A percentile compares a stretch with the other conserved stretches of the same genome.
Conservation (phyloP, 208 protist species). For the Trypanosoma cruzi region DNA sequence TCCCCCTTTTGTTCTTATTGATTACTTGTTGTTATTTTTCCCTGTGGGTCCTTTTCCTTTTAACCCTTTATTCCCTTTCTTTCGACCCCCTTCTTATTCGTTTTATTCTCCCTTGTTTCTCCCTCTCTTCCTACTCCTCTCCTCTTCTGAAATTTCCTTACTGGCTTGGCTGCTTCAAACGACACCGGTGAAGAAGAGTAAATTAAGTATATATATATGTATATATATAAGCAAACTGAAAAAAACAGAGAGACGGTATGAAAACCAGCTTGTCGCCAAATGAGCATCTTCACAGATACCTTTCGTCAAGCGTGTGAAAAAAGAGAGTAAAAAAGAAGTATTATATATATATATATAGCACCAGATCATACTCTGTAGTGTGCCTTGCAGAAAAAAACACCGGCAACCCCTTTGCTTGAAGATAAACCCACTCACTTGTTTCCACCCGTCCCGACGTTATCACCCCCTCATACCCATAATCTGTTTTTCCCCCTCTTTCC, state of each 20-base stretch:
- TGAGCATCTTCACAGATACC: no score
- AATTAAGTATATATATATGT: no score
- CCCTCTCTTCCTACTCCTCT: neutral
- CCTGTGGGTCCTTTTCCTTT: neutral
- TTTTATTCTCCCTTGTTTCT: constrained; percentile 1
- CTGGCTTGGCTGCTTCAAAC: neutral
- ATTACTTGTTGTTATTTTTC: constrained; percentile 1
- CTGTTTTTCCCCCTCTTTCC: no score
- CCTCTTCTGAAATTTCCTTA: neutral
- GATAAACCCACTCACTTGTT: no score
- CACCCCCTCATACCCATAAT: no score
- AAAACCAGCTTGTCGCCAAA: neutral
- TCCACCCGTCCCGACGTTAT: no score
- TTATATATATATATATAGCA: no score
- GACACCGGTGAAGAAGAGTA: no score
- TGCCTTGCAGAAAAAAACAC: no score
- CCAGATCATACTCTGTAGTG: no score
- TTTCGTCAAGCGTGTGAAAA: no score
- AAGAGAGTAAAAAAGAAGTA: neutral
- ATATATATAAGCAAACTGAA: neutral
- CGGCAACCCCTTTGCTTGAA: no score
- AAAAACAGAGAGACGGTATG: neutral
- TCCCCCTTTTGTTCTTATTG: constrained; percentile 3
- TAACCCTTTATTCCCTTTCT: neutral
- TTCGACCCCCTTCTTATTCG: constrained; percentile 3